Evolutionary conservation across 1,284 basidiomycete genomes (phyloP), one percentile per base, ranked within the genome.

Genomic region (Salmacisia buchloeana): DNA sequence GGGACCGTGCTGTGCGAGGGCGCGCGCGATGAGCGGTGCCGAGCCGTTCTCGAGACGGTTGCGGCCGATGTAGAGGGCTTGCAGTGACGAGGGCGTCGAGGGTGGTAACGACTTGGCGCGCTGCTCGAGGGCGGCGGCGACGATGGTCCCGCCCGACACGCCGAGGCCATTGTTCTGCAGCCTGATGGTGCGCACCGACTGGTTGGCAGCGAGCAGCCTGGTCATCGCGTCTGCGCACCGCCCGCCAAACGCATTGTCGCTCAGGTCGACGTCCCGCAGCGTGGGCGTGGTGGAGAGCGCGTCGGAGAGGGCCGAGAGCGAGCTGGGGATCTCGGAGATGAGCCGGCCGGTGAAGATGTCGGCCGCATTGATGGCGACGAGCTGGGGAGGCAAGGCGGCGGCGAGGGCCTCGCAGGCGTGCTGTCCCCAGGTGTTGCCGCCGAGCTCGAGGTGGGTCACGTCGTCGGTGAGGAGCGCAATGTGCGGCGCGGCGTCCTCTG

Each of bases 151-250:
- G 31, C 94, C 96, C 10, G 86, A 87, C 25, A 92, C 89, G n/a
- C 96, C 96, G 38, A 99, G 86, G 36, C 94, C 94, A 81, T 97
- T 98, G 84, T 98, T 98, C 82, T 92, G 96, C 68, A 98, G 86
- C 76, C 89, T 90, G 78, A 99, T 86, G 63, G 91, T 84, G 86
- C 87, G 80, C 91, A 94, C 72, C 87, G 83, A 61, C 67, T 67
- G 75, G 67, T 72, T 77, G 62, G 70, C 67, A 15, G 67, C 72
- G 62, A 76, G 67, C 83, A 96, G 90, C 49, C 89, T 87, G 57
- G 94, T 92, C 83, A 99, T 90, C 46, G 94, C 91, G 75, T 96
- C 91, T 18, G 94, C 92, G 43, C 91, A 94, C 72, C 94, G 88
- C 33, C 92, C 93, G 38, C 94, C 94, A 71, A 97, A 97, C 4